These are phyloP conservation scores for Fusarium sp. DNA, from an alignment of 2,329 filamentous ascomycete species.

Conservation along the genomic window DNA sequence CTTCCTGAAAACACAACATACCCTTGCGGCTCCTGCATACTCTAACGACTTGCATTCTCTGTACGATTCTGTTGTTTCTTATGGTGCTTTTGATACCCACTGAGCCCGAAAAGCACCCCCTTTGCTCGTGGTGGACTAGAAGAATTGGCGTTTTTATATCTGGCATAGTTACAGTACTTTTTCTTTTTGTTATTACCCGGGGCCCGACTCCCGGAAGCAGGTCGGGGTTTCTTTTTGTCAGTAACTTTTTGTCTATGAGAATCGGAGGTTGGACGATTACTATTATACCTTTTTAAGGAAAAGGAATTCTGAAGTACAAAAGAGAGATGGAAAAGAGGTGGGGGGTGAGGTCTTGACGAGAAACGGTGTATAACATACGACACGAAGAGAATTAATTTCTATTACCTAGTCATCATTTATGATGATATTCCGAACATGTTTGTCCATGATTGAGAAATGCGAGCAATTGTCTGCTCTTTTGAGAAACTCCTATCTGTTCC, in stretches of 20 bases:
- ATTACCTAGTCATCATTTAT: conserved; percentile 6
- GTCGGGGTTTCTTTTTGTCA: conserved; percentile 6
- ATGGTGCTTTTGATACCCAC: conserved; percentile 50
- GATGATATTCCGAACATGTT: neutral
- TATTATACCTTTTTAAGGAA: conserved; percentile 11
- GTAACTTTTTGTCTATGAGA: conserved; percentile 33
- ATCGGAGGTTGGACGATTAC: conserved; percentile 23
- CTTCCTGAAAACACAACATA: conserved; percentile 3
- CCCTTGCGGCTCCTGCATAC: conserved; percentile 15
- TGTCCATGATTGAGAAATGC: neutral
- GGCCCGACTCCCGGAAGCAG: neutral
- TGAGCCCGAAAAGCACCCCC: conserved; percentile 42
- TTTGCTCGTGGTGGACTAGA: conserved; percentile 43
- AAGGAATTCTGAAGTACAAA: conserved; percentile 12
- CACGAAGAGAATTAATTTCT: conserved; percentile 32
- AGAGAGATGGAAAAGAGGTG: neutral
- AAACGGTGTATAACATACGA: conserved; percentile 34
- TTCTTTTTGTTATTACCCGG: conserved; percentile 9
- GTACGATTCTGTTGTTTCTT: conserved; percentile 38
- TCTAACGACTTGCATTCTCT: conserved; percentile 42
- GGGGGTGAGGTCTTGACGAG: conserved; percentile 31
- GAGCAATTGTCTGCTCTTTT: conserved; percentile 20
- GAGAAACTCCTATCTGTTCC: conserved; percentile 12
- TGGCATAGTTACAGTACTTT: conserved; percentile 9
- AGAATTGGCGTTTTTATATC: conserved; percentile 36